Conservation (phyloP, 177 flowering plant species). For the Tripterygium wilfordii region DNA sequence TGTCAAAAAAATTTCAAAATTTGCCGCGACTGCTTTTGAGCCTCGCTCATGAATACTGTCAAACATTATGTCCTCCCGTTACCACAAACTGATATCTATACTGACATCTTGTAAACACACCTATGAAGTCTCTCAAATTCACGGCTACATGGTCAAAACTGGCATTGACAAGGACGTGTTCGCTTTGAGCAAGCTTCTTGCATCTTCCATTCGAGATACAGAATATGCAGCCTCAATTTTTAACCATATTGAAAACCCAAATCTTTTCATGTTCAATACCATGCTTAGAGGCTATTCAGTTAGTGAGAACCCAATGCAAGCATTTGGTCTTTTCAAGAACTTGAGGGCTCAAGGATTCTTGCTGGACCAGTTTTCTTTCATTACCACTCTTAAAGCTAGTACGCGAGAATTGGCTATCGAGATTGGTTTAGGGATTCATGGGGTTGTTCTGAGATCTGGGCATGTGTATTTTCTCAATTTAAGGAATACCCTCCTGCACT, state of each 20-base stretch:
- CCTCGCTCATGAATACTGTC: too few relatives aligned
- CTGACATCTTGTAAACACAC: slow-evolving; percentile 22
- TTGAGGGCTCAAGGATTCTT: slow-evolving; percentile 25
- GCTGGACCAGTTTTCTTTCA: slow-evolving; percentile 40
- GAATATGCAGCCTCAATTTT: slow-evolving; percentile 37
- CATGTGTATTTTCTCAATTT: slow-evolving; percentile 24
- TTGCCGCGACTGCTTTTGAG: too few relatives aligned
- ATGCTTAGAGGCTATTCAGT: slow-evolving; percentile 40
- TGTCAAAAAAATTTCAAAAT: too few relatives aligned
- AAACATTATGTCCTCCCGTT: slow-evolving; percentile 3
- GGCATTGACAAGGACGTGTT: slow-evolving; percentile 28
- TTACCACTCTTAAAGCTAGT: slow-evolving; percentile 44
- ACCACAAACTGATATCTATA: slow-evolving; percentile 17
- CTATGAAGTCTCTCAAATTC: slow-evolving; percentile 34
- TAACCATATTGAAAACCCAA: slow-evolving; percentile 24
- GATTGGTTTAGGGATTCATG: slow-evolving; percentile 37
- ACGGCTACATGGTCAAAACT: slow-evolving; percentile 38
- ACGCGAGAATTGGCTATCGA: slow-evolving; percentile 19
- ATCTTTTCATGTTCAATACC: slow-evolving; percentile 50
- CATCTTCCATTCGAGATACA: slow-evolving; percentile 23
- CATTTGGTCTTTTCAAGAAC: slow-evolving; percentile 28
- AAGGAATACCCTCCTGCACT: slow-evolving; percentile 35
- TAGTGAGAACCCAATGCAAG: slow-evolving; percentile 25
- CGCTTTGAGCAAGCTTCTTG: slow-evolving; percentile 41
- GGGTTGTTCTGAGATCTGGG: slow-evolving; percentile 32